Conservation (phyloP, 108 stramenopile species). For the Discostella stelligeroides region DNA sequence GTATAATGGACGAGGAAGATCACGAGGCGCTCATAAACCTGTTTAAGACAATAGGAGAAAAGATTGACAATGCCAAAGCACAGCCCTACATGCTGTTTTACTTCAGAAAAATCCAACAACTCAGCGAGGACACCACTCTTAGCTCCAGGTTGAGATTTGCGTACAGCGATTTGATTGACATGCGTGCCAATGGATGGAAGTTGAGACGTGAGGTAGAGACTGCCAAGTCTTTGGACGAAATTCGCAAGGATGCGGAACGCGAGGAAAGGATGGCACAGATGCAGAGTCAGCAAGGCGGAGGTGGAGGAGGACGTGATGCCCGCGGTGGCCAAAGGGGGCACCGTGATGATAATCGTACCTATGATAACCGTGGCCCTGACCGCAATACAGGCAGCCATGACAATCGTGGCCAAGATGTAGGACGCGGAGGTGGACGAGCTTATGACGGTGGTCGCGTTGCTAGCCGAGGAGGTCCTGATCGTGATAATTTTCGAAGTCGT, state of each 20-base stretch:
- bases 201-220: conserved; percentile 89
- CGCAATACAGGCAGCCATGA: conserved; percentile 17
- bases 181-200: conserved; percentile 88
- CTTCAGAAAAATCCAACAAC: conserved; percentile 63
- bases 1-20: conserved; percentile 87
- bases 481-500: background rate
- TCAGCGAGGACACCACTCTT: conserved; percentile 66
- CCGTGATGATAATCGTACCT: conserved; percentile 32
- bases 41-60: conserved; percentile 82
- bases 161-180: conserved; percentile 95
- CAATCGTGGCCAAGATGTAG: conserved; percentile 4
- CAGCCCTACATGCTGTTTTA: conserved; percentile 67
- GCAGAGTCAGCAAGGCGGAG: conserved; percentile 57
- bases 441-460: conserved; percentile 34
- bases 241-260: conserved; percentile 84
- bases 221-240: conserved; percentile 92
- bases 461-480: conserved; percentile 14
- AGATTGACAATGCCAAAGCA: conserved; percentile 71
- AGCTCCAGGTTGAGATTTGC: conserved; percentile 87
- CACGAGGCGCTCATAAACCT: conserved; percentile 90
- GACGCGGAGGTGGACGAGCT: conserved; percentile 23
- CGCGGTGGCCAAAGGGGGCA: conserved; percentile 47
- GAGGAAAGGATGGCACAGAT: conserved; percentile 71
- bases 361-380: conserved; percentile 31
- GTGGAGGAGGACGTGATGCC: conserved; percentile 15